phyloP scores from a whole-genome alignment of 345 rosid species.

The Barbarea vulgaris region DNA sequence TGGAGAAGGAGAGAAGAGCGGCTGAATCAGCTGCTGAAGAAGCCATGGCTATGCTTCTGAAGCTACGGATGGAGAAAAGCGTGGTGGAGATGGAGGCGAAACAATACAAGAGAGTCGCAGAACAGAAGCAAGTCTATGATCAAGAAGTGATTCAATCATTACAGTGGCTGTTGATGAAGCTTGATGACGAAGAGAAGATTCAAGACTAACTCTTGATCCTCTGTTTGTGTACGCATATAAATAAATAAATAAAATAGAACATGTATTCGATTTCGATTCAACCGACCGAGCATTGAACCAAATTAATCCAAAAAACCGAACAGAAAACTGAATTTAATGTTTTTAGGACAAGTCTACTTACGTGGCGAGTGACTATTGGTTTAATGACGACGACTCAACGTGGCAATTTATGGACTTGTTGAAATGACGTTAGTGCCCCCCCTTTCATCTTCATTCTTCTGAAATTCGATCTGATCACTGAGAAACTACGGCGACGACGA shows the following conservation, averaged over 20 bases:
- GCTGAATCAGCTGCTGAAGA: conserved; percentile 73
- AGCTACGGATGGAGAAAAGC: conserved; percentile 74
- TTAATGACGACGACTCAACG: conserved; percentile 9
- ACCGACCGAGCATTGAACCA: not conserved
- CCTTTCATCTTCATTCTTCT: not conserved
- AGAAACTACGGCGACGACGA: conserved; percentile 28
- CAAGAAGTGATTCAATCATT: conserved; percentile 62
- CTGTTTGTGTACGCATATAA: conserved; percentile 11
- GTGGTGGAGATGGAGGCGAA: conserved; percentile 59
- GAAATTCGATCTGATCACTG: conserved; percentile 30
- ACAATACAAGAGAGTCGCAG: conserved; percentile 57
- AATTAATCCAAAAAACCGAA: not conserved
- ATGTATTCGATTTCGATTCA: not conserved
- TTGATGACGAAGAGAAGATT: conserved; percentile 40
- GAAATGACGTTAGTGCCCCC: conserved; percentile 19
- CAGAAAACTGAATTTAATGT: not conserved
- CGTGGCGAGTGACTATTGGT: conserved; percentile 32
- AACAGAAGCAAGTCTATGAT: conserved; percentile 58
- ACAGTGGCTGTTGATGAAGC: conserved; percentile 56
- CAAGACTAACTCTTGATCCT: conserved; percentile 7
- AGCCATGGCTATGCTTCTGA: conserved; percentile 84
- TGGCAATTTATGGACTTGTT: not conserved
- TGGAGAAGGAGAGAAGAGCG: conserved; percentile 77
- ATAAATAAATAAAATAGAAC: not conserved
- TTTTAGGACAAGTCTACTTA: not conserved